A percentile compares a stretch with the other conserved stretches of the same genome.
Conservation (phyloP, 331 rosid species). For the Malus hybrid region DNA sequence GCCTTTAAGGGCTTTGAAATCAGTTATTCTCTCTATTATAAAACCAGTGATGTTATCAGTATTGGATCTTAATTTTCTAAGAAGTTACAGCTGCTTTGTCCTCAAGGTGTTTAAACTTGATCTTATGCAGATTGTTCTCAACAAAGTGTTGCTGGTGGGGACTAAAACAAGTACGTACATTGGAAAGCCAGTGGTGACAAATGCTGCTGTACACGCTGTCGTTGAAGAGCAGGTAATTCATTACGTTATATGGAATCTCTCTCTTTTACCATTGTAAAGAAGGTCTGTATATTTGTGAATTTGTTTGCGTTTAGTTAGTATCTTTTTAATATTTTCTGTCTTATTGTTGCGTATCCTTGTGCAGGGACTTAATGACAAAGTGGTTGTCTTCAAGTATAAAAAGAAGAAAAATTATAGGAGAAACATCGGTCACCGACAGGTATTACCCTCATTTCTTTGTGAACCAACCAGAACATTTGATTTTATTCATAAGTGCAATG, state of each 20-base stretch:
- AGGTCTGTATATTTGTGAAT: neutral
- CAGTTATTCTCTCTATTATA: neutral
- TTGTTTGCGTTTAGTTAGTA: neutral
- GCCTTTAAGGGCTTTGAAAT: neutral
- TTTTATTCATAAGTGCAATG: neutral
- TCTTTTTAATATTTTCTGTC: neutral
- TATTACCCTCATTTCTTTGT: constrained; percentile 15
- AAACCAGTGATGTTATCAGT: neutral
- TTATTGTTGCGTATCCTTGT: constrained; percentile 6
- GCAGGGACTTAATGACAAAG: constrained; percentile 73
- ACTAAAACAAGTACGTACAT: constrained; percentile 70
- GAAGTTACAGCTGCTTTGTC: neutral
- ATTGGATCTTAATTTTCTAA: neutral
- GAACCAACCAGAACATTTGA: neutral
- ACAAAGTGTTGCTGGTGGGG: constrained; percentile 89
- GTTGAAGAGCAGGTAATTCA: constrained; percentile 90
- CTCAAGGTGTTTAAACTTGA: constrained; percentile 13
- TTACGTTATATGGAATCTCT: neutral
- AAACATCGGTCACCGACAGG: constrained; percentile 94
- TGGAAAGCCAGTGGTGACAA: constrained; percentile 89
- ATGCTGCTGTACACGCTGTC: constrained; percentile 88
- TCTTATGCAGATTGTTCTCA: constrained; percentile 63
- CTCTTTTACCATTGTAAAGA: neutral
- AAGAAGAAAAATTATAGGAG: constrained; percentile 80
- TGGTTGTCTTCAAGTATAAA: constrained; percentile 86